phyloP scores from a whole-genome alignment of 805 yeast genomes.

The Wickerhamomyces sydowiorum region DNA sequence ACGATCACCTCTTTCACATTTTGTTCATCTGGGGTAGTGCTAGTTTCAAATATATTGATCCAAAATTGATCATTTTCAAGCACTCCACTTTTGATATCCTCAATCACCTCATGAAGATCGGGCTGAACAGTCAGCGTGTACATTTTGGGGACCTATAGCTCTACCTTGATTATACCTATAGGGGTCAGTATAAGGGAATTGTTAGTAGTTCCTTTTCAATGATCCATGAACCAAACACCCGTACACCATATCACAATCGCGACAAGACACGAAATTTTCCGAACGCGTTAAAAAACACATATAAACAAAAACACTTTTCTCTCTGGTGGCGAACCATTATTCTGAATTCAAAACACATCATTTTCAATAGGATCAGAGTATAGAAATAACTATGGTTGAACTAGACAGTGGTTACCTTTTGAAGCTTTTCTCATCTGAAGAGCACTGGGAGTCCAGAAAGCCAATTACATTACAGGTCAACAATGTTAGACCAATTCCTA shows the following conservation, averaged over 20 bases:
- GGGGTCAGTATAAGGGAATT: no score
- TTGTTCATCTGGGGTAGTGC: conserved; percentile 16
- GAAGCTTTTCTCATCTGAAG: conserved; percentile 15
- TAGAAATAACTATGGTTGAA: conserved; percentile 3
- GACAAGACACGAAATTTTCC: neutral
- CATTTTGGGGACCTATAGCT: conserved; percentile 2
- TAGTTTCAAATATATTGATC: conserved; percentile 27
- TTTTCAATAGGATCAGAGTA: neutral
- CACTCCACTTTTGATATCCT: conserved; percentile 27
- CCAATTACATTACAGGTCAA: conserved; percentile 31
- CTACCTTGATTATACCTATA: neutral
- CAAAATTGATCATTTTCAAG: conserved; percentile 33
- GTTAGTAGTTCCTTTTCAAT: no score
- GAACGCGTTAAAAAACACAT: neutral
- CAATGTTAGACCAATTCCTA: conserved; percentile 31
- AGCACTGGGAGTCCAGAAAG: conserved; percentile 11
- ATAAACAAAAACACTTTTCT: neutral
- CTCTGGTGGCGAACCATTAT: neutral
- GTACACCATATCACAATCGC: neutral
- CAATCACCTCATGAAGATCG: conserved; percentile 36
- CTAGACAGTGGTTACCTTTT: conserved; percentile 14
- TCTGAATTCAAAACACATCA: no score
- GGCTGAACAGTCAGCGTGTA: conserved; percentile 32
- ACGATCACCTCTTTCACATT: conserved; percentile 25
- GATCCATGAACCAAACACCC: neutral